These are phyloP conservation scores for Puccinia coronata DNA, from an alignment of 1,284 basidiomycete species.

Conservation along the genomic window DNA sequence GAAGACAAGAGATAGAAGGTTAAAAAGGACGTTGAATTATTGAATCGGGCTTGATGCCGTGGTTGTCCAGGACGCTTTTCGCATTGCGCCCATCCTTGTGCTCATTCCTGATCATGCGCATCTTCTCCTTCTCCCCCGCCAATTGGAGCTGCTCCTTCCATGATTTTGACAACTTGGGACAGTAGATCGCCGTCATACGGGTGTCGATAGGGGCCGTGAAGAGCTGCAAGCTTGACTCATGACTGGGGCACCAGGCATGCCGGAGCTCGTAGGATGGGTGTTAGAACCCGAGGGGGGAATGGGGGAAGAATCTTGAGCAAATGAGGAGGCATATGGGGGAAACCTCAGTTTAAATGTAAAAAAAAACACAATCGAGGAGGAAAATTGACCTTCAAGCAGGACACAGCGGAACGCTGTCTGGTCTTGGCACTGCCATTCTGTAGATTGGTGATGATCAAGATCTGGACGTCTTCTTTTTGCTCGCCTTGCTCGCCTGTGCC, in stretches of 20 bases:
- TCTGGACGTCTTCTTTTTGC: too few species aligned
- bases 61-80: background rate
- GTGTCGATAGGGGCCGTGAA: slow-evolving; percentile 58
- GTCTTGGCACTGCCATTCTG: too few species aligned
- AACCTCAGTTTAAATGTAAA: too few species aligned
- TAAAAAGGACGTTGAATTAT: background rate
- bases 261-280: background rate
- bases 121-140: slow-evolving; percentile 51
- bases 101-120: slow-evolving; percentile 4
- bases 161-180: slow-evolving; percentile 75
- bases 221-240: slow-evolving; percentile 44
- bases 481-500: too few species aligned
- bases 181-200: slow-evolving; percentile 77
- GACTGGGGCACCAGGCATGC: slow-evolving; percentile 17
- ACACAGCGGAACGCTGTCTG: too few species aligned
- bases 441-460: too few species aligned
- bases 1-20: background rate
- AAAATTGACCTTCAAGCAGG: too few species aligned
- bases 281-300: background rate
- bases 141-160: slow-evolving; percentile 70
- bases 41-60: slow-evolving; percentile 10
- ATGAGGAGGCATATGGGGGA: slow-evolving; percentile 21
- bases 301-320: background rate
- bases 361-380: too few species aligned
- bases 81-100: slow-evolving; percentile 58